Percentiles rank a stretch among this genome's conserved stretches.
Conservation (phyloP, 2,329 filamentous ascomycete species). For the Colletotrichum sp. region DNA sequence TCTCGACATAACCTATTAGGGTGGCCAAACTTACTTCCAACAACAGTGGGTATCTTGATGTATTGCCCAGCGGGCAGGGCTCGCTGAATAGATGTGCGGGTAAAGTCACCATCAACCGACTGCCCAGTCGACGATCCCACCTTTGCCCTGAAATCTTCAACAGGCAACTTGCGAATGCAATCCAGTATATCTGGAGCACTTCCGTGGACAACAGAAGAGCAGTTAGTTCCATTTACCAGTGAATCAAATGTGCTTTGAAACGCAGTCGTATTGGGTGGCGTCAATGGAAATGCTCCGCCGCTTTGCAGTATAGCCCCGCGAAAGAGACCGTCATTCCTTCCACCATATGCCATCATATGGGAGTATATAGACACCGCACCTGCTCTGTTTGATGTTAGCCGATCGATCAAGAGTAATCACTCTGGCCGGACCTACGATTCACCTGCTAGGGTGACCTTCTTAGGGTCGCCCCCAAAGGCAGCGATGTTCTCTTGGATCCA, state of each 20-base stretch:
- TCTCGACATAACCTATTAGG: background rate
- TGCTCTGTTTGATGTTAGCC: background rate
- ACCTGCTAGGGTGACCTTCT: constrained; percentile 57
- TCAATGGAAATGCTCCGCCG: constrained; percentile 32
- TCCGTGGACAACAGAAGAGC: background rate
- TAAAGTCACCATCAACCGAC: constrained; percentile 41
- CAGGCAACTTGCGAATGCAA: constrained; percentile 35
- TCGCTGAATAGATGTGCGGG: constrained; percentile 43
- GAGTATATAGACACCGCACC: background rate
- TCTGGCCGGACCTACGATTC: constrained; percentile 30
- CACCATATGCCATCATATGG: constrained; percentile 56
- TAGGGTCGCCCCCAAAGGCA: constrained; percentile 10
- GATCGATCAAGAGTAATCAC: fast-evolving
- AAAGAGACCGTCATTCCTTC: constrained; percentile 58
- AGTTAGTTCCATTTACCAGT: constrained; percentile 9
- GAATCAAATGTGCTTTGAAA: constrained; percentile 36
- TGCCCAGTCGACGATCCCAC: constrained; percentile 29
- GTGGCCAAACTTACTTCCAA: constrained; percentile 42
- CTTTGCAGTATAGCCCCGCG: constrained; percentile 54
- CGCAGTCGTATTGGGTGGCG: constrained; percentile 16
- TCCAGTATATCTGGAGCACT: constrained; percentile 23
- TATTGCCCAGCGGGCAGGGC: constrained; percentile 60
- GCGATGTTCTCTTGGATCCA: constrained; percentile 21
- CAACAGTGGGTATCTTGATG: constrained; percentile 67
- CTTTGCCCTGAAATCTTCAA: constrained; percentile 28